Evolutionary conservation across 1,284 basidiomycete genomes (phyloP), one percentile per base, ranked within the genome.

Genomic region (Moesziomyces parantarcticus): DNA sequence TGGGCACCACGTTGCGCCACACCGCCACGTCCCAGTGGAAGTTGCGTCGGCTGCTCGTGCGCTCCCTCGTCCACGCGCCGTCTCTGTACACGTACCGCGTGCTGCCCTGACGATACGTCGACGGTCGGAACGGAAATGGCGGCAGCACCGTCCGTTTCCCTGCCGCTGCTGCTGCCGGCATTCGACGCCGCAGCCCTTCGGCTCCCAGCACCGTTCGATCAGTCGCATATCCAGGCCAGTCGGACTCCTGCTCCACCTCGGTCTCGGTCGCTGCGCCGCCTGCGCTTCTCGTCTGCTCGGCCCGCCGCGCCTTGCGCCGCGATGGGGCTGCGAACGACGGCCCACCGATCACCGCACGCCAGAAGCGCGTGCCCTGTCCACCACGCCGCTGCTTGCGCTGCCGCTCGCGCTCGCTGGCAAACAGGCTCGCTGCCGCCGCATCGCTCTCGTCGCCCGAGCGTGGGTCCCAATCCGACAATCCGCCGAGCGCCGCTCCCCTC

Each of bases 11-110:
- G 39, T 82, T 83, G 16, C 81, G 60, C 63, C 76, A 67, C 40
- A 83, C 71, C n/a, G 80, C 80, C 40, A 82, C 81, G 21, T 81
- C 75, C 81, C 81, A 83, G 44, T 81, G 81, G 52, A 83, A 82
- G 21, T 79, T 79, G 18, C 81, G 58, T 8, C 76, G 55, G 39
- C 75, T 74, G 22, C 69, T 54, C 13, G 59, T 65, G 8, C 69
- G 52, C n/a, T 62, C 60, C 20, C 52, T 29, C 18, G 39, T 48
- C 59, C 56, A 69, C 1, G n/a, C 46, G 23, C 66, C 60, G 18
- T 44, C 43, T 20, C 52, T 50, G 39, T 54, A 62, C 8, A 58
- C 55, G 21, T 43, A 68, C 0, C 65, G 41, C 14, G 59, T 50
- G 6, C 57, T 54, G 16, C 58, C 65, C 4, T 54, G 55, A 6